Conservation (phyloP, 805 yeast genomes). For the Monosporozyma unispora region DNA sequence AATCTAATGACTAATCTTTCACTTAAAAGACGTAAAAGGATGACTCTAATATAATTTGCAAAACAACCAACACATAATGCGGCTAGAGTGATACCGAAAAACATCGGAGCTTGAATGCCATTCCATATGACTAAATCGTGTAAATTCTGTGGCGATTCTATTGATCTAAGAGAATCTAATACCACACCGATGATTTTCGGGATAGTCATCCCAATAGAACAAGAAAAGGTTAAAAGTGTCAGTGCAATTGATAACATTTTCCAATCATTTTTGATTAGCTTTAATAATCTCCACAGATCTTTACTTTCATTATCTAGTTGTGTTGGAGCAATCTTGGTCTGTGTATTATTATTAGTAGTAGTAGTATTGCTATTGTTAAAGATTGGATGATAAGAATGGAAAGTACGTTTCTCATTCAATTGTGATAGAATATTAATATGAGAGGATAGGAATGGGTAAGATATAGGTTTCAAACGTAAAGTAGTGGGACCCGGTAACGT, state of each 20-base stretch:
- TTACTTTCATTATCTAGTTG: conserved; percentile 7
- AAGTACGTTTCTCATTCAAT: background rate
- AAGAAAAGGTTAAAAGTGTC: conserved; percentile 37
- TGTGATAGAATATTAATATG: background rate
- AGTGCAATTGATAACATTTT: conserved; percentile 38
- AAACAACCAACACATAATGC: conserved; percentile 56
- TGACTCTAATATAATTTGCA: conserved; percentile 66
- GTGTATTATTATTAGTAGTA: background rate
- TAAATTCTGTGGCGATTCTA: background rate
- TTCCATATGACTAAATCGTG: conserved; percentile 2
- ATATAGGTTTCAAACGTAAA: too few species aligned
- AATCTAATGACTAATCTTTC: conserved; percentile 80
- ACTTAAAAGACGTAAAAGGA: conserved; percentile 49
- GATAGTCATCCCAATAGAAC: conserved; percentile 42
- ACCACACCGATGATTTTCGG: conserved; percentile 51
- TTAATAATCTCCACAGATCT: conserved; percentile 29
- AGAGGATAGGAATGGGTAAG: background rate
- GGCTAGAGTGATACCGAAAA: conserved; percentile 48
- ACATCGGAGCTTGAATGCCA: conserved; percentile 34
- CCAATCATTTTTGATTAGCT: conserved; percentile 38
- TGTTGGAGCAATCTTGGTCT: background rate
- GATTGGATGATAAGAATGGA: background rate
- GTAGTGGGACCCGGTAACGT: background rate
- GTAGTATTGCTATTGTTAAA: background rate
- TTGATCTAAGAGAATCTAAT: conserved; percentile 36